These are phyloP conservation scores for Eudorina sp. DNA, from an alignment of 139 green algal genomes.

Conservation along the genomic window DNA sequence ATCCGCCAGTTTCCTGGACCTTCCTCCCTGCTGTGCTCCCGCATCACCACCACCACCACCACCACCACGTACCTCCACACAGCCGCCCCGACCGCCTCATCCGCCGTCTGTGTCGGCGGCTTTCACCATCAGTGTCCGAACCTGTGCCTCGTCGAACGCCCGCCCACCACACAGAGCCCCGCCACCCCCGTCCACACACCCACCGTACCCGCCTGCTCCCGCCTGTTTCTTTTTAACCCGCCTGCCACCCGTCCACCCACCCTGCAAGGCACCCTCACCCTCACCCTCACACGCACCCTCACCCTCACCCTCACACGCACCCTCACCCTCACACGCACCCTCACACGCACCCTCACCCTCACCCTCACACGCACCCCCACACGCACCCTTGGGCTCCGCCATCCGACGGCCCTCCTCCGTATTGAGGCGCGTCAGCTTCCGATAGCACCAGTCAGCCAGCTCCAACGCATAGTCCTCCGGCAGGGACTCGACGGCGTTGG, in stretches of 20 bases:
- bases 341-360: neutral
- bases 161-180: too few relatives aligned
- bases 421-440: slow-evolving; percentile 77
- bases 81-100: too few relatives aligned
- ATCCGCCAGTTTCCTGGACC: too few relatives aligned
- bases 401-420: slow-evolving; percentile 6
- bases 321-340: neutral
- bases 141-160: too few relatives aligned
- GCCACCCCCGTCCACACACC: too few relatives aligned
- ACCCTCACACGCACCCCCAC: neutral
- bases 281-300: neutral
- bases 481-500: slow-evolving; percentile 68
- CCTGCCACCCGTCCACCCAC: neutral
- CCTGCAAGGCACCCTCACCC: neutral
- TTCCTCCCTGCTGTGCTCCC: too few relatives aligned
- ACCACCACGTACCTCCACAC: too few relatives aligned
- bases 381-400: slow-evolving; percentile 44
- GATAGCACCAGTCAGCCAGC: slow-evolving; percentile 82
- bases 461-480: slow-evolving; percentile 82
- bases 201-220: too few relatives aligned
- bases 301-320: neutral
- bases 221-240: too few relatives aligned
- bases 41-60: too few relatives aligned
- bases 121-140: too few relatives aligned
- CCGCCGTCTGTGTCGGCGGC: too few relatives aligned